Base-by-base conservation (phyloP, 768 basidiomycete species). In the Austroboletus festivus region DNA sequence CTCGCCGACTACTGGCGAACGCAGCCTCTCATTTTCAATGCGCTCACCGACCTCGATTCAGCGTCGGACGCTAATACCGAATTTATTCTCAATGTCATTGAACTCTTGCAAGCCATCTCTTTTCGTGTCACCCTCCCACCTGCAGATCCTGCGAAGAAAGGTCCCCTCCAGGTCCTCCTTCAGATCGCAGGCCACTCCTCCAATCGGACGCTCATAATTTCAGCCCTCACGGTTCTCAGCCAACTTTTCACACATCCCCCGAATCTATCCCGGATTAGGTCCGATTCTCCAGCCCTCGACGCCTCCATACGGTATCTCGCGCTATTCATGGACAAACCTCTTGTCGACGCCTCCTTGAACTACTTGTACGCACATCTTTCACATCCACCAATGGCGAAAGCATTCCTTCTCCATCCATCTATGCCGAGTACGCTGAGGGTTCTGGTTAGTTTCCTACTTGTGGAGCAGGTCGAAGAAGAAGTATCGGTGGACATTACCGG, bases 311-410 rank as follows among this genome's bases (percentile, higher is more conserved):
- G 79, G 57, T 87, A 85, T 61, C 76, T 92, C 10, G 86, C 89
- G 16, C 73, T 92, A 4, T 78, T 86, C 62, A 57, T 74, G 34
- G 90, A 93, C 69, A 81, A 80, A 51, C 71, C 72, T 11, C 73
- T 93, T 22, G 72, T 88, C 4, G 86, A 88, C 44, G 81, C 83
- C 6, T 82, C 79, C 44, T 61, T 92, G 38, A 88, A 85, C 65
- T 89, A 83, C 59, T 61, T 93, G 13, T 89, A 89, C 60, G 71
- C 78, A 7, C 86, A 91, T 63, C 71, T 92, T 19, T 85, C 88
- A 5, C 76, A 86, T 60, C 78, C 83, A 8, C 69, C 83, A 7
- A 83, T 88, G 79, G 82, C 85, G 18, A 86, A 86, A 57, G 81
- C 83, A 6, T 91, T 93, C 60, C 68, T 93, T 38, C 73, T 85